A percentile compares a stretch with the other conserved stretches of the same genome.
Conservation (phyloP, 768 basidiomycete genomes). For the Amanita thiersii region DNA sequence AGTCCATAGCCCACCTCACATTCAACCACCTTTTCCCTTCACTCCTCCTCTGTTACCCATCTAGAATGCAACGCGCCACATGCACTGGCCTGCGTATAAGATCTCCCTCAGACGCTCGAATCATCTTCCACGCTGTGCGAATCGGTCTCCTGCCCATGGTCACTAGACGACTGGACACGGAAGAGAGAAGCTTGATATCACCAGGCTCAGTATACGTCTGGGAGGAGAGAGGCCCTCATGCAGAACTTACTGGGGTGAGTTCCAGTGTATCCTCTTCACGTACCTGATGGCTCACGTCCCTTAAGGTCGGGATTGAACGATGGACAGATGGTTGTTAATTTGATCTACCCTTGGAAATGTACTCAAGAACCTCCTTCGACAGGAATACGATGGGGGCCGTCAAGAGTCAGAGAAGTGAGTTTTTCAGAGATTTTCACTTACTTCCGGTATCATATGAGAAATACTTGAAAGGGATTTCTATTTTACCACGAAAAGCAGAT, state of each 20-base stretch:
- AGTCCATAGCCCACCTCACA: conserved; percentile 8
- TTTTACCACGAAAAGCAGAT: conserved; percentile 75
- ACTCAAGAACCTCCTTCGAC: conserved; percentile 4
- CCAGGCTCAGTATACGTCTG: conserved; percentile 78
- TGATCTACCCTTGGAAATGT: neutral
- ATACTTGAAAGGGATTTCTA: conserved; percentile 54
- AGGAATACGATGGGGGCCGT: conserved; percentile 74
- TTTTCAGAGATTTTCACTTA: conserved; percentile 5
- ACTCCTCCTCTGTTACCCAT: conserved; percentile 11
- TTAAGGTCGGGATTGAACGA: conserved; percentile 68
- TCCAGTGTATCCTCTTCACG: neutral
- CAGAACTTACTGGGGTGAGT: conserved; percentile 66
- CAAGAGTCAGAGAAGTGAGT: conserved; percentile 65
- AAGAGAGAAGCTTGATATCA: conserved; percentile 63
- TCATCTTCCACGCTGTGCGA: conserved; percentile 70
- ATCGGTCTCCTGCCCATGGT: conserved; percentile 69
- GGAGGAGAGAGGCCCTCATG: conserved; percentile 72
- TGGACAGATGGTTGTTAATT: conserved; percentile 65
- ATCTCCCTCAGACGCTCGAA: conserved; percentile 42
- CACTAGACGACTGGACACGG: conserved; percentile 65
- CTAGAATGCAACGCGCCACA: conserved; percentile 41
- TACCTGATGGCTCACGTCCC: conserved; percentile 8
- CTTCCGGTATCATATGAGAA: conserved; percentile 1
- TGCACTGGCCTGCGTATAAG: conserved; percentile 42
- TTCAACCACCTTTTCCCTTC: conserved; percentile 13